These are phyloP conservation scores for Brasilioporus rufonigricans DNA, from an alignment of 768 basidiomycete species.

Conservation along the genomic window DNA sequence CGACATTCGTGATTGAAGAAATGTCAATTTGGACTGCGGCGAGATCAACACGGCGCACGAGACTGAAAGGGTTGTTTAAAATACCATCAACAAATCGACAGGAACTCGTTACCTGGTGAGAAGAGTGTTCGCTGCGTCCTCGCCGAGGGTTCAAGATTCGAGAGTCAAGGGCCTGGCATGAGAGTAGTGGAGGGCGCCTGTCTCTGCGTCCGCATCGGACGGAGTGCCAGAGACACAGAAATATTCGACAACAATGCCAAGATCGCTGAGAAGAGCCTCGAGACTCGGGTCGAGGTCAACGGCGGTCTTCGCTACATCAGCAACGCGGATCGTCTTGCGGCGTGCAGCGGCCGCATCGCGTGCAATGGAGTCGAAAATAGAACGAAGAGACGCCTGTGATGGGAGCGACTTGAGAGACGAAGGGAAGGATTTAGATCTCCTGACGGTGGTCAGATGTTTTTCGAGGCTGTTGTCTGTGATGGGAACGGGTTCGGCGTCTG, in stretches of 20 bases:
- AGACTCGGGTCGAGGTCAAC: slow-evolving; percentile 17
- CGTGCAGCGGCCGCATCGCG: slow-evolving; percentile 16
- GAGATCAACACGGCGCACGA: slow-evolving; percentile 20
- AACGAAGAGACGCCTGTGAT: slow-evolving; percentile 5
- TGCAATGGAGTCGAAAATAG: slow-evolving; percentile 18
- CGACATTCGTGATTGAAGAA: slow-evolving; percentile 21
- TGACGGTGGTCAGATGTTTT: slow-evolving; percentile 30
- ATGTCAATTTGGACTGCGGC: slow-evolving; percentile 20
- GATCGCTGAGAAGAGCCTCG: slow-evolving; percentile 14
- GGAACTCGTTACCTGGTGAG: slow-evolving; percentile 15
- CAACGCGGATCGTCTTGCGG: slow-evolving; percentile 23
- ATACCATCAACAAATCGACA: fast-evolving
- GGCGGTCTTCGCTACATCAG: slow-evolving; percentile 23
- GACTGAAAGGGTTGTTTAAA: not conserved
- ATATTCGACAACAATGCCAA: slow-evolving; percentile 17
- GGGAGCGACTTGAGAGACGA: slow-evolving; percentile 9
- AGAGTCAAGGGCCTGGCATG: slow-evolving; percentile 18
- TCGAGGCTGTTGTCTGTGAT: slow-evolving; percentile 27
- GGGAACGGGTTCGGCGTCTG: slow-evolving; percentile 25
- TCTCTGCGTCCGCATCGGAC: slow-evolving; percentile 26
- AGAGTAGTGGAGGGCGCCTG: slow-evolving; percentile 6
- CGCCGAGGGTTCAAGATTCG: slow-evolving; percentile 17
- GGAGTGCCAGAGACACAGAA: slow-evolving; percentile 17
- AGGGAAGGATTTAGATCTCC: slow-evolving; percentile 32
- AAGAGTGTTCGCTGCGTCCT: not conserved